phyloP scores from a whole-genome alignment of 2,329 filamentous ascomycete species.

The Fusarium goolgardi region DNA sequence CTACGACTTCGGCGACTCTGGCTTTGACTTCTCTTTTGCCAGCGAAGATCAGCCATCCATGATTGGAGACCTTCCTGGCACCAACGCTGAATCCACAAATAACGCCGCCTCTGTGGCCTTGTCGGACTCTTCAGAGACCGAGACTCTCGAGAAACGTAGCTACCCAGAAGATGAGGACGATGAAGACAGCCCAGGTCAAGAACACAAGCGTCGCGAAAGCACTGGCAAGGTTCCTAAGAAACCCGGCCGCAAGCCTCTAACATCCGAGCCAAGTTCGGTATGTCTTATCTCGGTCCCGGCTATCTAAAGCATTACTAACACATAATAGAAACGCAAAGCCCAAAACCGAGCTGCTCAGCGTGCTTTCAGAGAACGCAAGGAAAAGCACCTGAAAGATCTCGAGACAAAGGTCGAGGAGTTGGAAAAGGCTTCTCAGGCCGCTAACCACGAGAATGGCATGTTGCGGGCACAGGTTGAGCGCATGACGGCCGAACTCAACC shows the following conservation, averaged over 20 bases:
- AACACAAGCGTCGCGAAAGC: constrained; percentile 79
- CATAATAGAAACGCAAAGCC: constrained; percentile 85
- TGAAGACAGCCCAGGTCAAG: constrained; percentile 60
- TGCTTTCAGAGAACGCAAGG: constrained; percentile 93
- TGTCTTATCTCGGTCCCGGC: constrained; percentile 55
- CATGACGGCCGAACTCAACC: constrained; percentile 83
- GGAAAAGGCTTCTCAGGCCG: constrained; percentile 83
- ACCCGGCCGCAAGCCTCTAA: constrained; percentile 94
- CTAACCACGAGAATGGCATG: constrained; percentile 86
- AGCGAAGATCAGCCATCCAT: constrained; percentile 69
- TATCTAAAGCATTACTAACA: constrained; percentile 24
- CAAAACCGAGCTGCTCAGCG: constrained; percentile 94
- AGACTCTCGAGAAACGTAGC: constrained; percentile 75
- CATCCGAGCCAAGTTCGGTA: constrained; percentile 95
- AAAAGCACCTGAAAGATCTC: constrained; percentile 87
- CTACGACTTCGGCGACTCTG: constrained; percentile 80
- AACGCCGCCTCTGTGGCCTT: constrained; percentile 58
- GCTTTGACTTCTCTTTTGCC: constrained; percentile 74
- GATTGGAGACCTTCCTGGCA: constrained; percentile 77
- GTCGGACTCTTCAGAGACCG: constrained; percentile 68
- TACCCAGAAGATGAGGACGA: constrained; percentile 78
- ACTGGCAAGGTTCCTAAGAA: constrained; percentile 93
- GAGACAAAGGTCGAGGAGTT: constrained; percentile 81
- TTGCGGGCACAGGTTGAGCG: constrained; percentile 90
- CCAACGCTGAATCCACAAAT: constrained; percentile 17